Base-by-base conservation (phyloP, 345 rosid species). In the Salix udensis region DNA sequence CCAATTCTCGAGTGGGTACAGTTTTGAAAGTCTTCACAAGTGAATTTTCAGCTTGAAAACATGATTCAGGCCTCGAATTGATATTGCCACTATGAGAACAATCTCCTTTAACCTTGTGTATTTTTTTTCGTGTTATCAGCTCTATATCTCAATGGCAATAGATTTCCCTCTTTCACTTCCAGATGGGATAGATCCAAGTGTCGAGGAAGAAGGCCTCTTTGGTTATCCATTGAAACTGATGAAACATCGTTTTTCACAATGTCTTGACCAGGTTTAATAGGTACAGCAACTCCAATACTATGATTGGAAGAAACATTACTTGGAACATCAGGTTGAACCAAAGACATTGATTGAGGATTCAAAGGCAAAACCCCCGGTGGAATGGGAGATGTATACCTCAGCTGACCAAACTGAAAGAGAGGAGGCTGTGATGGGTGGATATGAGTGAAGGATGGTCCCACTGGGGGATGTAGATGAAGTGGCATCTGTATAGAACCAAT, bases 401-500 rank as follows among this genome's bases (percentile, higher is more conserved):
- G 78, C 87, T 93, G 99, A 74, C 97, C 99, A 88, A 92, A 93
- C 75, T 94, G 99, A 82, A 94, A 92, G 76, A 94, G 82, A 53
- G 94, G 88, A 84, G 96, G 80, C 75, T 88, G 98, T 26, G 90
- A 81, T 77, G 86, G 87, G 79, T 87, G 97, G 83, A 88, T 79
- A 70, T 90, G 92, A 46, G 86, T 44, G 52, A 88, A 83, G 30
- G 98, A 86, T 77, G 91, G 79, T 50, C 89, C 89, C 72, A 84
- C 86, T 60, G 88, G 97, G 46, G 97, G 90, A 86, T 91, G 91
- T 62, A 96, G 82, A 87, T 90, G 95, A 84, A 96, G 99, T 77
- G 99, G 99, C 99, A 94, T 94, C 88, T 93, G 96, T 81, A 96
- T 96, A 76, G 99, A 92, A 84, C 99, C 99, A 82, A 96, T 96